These are phyloP conservation scores for Venturia aucupariae DNA, from an alignment of 2,329 filamentous ascomycete genomes.

Conservation along the genomic window DNA sequence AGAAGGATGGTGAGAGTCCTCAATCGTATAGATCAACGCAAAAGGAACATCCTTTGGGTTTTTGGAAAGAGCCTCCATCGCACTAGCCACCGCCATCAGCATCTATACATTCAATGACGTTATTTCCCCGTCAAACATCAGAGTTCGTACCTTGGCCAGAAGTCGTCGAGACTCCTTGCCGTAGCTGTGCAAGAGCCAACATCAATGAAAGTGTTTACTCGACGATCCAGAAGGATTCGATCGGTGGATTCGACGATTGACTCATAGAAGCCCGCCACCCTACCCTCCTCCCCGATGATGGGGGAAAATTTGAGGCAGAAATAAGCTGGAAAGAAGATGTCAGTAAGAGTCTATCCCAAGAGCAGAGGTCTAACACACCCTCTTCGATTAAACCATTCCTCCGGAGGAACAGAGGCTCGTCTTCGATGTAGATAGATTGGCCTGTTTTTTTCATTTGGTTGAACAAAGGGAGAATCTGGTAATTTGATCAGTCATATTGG, in stretches of 20 bases:
- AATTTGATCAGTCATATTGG: background rate
- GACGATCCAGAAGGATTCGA: conserved; percentile 1
- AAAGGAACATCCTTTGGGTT: conserved; percentile 8
- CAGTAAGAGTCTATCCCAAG: background rate
- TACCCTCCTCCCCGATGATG: background rate
- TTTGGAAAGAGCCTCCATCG: background rate
- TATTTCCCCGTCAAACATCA: background rate
- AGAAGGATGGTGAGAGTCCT: background rate
- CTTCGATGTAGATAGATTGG: background rate
- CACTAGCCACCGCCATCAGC: background rate
- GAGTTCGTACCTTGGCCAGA: background rate
- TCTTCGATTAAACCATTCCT: conserved; percentile 4
- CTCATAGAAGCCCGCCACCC: conserved; percentile 1
- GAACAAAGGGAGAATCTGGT: conserved; percentile 5
- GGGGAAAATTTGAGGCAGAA: conserved; percentile 2
- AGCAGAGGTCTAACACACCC: background rate
- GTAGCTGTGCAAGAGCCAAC: background rate
- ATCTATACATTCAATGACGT: background rate
- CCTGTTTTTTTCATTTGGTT: background rate
- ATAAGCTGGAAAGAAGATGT: background rate
- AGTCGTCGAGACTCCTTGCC: background rate
- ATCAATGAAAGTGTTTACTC: background rate
- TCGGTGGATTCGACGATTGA: background rate
- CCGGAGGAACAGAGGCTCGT: conserved; percentile 1
- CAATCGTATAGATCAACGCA: conserved; percentile 6